These are phyloP conservation scores for Scenedesmus sp. DNA, from an alignment of 163 green algal species.

Conservation along the genomic window DNA sequence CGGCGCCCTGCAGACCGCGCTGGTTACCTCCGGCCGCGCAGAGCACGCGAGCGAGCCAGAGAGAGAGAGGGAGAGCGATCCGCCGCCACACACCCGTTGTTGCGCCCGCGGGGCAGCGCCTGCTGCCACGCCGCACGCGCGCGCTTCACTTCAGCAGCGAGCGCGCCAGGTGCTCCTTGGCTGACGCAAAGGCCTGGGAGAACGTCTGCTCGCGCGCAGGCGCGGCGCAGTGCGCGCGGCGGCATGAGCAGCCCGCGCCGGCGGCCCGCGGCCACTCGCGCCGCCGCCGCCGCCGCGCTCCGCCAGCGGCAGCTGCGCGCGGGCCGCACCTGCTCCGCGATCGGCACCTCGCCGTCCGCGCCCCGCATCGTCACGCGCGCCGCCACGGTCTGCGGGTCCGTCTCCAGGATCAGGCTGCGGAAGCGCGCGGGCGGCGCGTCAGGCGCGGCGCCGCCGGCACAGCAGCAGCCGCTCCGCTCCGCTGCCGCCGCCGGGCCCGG, in stretches of 20 bases:
- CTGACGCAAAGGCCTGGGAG: constrained; percentile 82
- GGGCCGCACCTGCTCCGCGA: constrained; percentile 69
- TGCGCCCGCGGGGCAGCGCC: no score
- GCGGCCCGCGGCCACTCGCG: no score
- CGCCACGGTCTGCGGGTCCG: constrained; percentile 82
- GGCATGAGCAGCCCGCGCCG: background rate
- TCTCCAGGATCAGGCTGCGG: constrained; percentile 96
- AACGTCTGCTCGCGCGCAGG: constrained; percentile 73
- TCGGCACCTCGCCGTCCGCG: constrained; percentile 71
- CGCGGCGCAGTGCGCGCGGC: background rate
- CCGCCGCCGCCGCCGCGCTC: constrained; percentile 38
- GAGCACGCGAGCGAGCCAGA: no score
- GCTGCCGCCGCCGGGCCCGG: background rate
- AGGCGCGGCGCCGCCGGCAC: background rate
- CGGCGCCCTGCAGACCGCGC: no score
- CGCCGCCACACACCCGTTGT: no score
- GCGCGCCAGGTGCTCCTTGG: constrained; percentile 88
- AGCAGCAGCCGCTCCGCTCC: background rate
- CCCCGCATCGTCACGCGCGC: constrained; percentile 85
- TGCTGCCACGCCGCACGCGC: no score
- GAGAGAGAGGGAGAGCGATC: no score
- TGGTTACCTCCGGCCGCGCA: no score
- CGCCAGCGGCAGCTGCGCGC: background rate
- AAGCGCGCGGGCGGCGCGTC: background rate
- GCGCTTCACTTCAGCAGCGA: constrained; percentile 91